Evolutionary conservation across 805 yeast genomes (phyloP).

Genomic region (Candida ponderosae): DNA sequence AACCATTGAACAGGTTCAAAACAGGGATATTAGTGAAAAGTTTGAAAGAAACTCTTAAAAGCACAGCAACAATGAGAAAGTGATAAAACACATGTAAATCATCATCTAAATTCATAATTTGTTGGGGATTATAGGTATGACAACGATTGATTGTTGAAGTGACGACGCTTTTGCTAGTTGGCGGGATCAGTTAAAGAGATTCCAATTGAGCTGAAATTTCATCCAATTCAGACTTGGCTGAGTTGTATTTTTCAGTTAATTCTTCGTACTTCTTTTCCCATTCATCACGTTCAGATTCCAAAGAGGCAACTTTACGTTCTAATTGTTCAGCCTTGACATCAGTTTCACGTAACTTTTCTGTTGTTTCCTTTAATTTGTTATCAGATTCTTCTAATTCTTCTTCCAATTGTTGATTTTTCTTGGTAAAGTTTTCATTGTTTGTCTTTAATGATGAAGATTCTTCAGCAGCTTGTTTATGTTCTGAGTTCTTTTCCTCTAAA

Average conservation of each 20-base stretch:
- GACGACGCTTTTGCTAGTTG: too few species aligned
- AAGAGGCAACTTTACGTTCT: conserved; percentile 86
- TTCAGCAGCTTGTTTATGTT: conserved; percentile 80
- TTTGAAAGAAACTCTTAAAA: too few species aligned
- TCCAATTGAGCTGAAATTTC: conserved; percentile 96
- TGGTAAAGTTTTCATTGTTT: conserved; percentile 83
- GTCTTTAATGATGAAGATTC: conserved; percentile 85
- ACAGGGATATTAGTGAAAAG: too few species aligned
- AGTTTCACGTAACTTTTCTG: conserved; percentile 88
- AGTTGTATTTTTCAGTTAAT: conserved; percentile 68
- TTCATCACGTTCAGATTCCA: conserved; percentile 87
- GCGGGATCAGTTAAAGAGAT: conserved; percentile 25
- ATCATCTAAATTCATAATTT: too few species aligned
- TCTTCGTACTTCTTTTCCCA: conserved; percentile 90
- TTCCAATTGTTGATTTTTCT: conserved; percentile 83
- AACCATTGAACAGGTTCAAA: too few species aligned
- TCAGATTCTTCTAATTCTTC: conserved; percentile 89
- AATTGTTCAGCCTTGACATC: conserved; percentile 95
- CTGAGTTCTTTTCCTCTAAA: conserved; percentile 62
- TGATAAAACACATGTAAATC: too few species aligned
- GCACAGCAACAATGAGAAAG: too few species aligned
- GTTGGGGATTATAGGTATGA: too few species aligned
- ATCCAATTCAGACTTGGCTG: conserved; percentile 89
- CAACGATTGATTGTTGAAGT: too few species aligned
- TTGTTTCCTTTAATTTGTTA: conserved; percentile 84